These are phyloP conservation scores for Nicotiana otophora DNA, from an alignment of 257 asterid genomes.

Conservation along the genomic window DNA sequence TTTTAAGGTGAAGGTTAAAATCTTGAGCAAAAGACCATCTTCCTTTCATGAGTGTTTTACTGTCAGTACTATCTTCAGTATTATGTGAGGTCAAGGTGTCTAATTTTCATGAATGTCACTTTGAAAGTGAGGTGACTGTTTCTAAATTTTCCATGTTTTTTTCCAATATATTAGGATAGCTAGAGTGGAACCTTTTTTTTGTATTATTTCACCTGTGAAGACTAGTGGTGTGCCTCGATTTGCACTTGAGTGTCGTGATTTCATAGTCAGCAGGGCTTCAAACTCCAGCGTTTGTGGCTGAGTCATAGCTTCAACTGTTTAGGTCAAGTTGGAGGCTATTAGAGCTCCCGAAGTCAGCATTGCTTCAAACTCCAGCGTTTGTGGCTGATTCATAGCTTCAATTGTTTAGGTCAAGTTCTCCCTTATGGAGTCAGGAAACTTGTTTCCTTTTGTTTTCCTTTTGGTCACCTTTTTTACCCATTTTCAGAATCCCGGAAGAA, in stretches of 20 bases:
- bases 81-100: not conserved
- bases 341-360: not conserved
- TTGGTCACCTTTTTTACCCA: not conserved
- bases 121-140: not conserved
- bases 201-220: no score
- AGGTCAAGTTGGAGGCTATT: not conserved
- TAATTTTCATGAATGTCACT: not conserved
- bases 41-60: not conserved
- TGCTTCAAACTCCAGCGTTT: not conserved
- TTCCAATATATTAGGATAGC: no score
- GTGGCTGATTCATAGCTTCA: not conserved
- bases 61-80: not conserved
- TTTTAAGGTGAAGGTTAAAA: not conserved
- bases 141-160: not conserved
- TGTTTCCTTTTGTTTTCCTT: not conserved
- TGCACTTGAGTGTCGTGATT: not conserved
- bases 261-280: not conserved
- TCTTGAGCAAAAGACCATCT: not conserved
- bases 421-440: not conserved
- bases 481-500: not conserved
- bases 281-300: not conserved
- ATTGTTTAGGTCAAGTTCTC: not conserved
- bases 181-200: no score
- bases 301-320: not conserved
- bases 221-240: no score